Evolutionary conservation across 208 protist genomes (phyloP), one percentile per base, ranked within the genome.

Genomic region (Trypanosoma avium): DNA sequence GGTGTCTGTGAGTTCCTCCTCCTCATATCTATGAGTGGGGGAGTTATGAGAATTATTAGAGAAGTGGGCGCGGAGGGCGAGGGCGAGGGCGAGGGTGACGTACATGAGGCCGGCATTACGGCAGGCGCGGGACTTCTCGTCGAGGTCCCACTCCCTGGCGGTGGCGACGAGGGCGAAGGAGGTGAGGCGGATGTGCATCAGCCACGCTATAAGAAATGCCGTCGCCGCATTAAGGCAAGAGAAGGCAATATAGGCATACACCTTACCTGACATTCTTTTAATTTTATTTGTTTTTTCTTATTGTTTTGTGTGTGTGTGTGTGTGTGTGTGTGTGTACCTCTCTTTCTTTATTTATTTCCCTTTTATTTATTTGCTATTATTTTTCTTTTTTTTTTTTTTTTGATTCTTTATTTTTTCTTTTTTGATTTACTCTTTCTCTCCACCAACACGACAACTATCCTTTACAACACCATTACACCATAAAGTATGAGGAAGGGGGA

Each of bases 201-300:
- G 70, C 70, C 88, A 90, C 33, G 74, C 81, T 58, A 94, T 80
- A 21, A 94, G 63, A n/a, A 91, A 82, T 0, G 74, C 85, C 35
- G 77, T 86, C 7, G 77, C 73, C 21, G 73, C 77, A 61, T 88
- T 94, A 6, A 88, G 60, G 66, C 75, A 88, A 52, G 82, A 88
- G 69, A 94, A 94, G 46, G 84, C 75, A 61, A 92, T 86, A 48
- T 82, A 91, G 0, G 67, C 80, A 58, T 56, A 58, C 35, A 69
- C 55, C 4, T 65, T 64, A 9, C 50, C 43, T 10, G 62, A 68
- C 69, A 75, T 75, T 17, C 7, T 13, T 49, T 29, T 49, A n/a
- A 26, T 8, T 49, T 6, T 27, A 24, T 29, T 1, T 49, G 22
- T 29, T 49, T 8, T 17, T 17, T 38, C 10, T 4, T 38, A 38